Evolutionary conservation across 2,329 filamentous ascomycete genomes (phyloP).

Genomic region (Alternaria postmessia): DNA sequence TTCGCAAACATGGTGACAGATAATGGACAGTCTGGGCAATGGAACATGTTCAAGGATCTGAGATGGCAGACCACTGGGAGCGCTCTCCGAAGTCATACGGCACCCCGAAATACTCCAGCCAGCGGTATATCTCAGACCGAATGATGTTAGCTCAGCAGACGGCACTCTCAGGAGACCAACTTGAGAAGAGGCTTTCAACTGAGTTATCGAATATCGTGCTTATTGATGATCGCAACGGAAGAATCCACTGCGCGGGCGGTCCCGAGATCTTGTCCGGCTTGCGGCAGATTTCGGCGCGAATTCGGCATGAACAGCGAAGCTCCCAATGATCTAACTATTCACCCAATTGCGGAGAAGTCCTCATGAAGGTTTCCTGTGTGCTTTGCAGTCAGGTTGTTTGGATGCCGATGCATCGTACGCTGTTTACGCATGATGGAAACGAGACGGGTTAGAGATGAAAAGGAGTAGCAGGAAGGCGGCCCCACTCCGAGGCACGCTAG

Average conservation of each 20-base stretch:
- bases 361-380: not conserved
- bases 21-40: not conserved
- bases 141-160: not conserved
- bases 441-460: not conserved
- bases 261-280: conserved; percentile 2
- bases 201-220: not conserved
- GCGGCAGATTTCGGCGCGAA: not conserved
- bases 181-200: too few relatives aligned
- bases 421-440: not conserved
- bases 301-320: not conserved
- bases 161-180: not conserved
- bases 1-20: not conserved
- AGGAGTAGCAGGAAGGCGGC: not conserved
- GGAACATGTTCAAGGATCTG: not conserved
- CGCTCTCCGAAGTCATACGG: not conserved
- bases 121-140: not conserved
- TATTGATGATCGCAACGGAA: not conserved
- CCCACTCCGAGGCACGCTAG: not conserved
- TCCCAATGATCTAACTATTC: not conserved
- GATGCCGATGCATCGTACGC: not conserved
- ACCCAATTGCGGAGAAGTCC: accelerated
- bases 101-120: not conserved
- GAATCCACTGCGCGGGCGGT: not conserved
- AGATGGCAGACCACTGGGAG: not conserved
- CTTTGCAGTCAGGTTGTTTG: not conserved